Base-by-base conservation (phyloP, 2,329 filamentous ascomycete genomes). In the Xenosphaeropsis pyriputrescens region DNA sequence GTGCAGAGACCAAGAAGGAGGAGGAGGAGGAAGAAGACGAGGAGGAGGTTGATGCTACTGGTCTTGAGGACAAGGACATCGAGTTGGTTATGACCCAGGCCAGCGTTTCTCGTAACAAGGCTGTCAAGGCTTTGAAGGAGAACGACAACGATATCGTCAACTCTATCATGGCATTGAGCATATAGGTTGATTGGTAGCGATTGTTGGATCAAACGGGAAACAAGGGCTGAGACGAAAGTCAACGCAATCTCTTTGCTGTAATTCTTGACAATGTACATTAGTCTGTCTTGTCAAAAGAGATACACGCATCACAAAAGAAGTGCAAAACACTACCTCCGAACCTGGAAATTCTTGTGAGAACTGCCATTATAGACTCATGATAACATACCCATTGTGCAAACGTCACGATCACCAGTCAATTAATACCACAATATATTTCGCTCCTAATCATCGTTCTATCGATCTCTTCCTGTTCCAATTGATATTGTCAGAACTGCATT, bases 81-180 rank as follows among this genome's bases (percentile, higher is more conserved):
- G 91, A 98, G 67, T 76, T 98, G 42, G 91, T 98, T 63, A 95
- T 96, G 85, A 85, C 84, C 53, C 89, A 98, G 68, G 91, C 91
- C 54, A 91, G 72, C 56, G 93, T 98, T 55, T 94, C 85, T 53
- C 77, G 91, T 63, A 95, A 93, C 70, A 96, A 96, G 78, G 91
- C 91, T 44, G 77, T 98, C 70, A 98, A 96, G 70, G 91, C 93
- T 40, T 74, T 98, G 59, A 88, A 86, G 72, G 91, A 96, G 72
- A 98, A 98, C 61, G 89, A 96, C 68, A 95, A 96, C 58, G 91
- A 98, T 61, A 98, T 98, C 68, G 91, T 98, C 72, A 98, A 98
- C 75, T 95, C 91, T 54, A 98, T 98, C 70, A 98, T 98, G 91
- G 88, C 89, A 52, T 69, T 98, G 62, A 86, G 82, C 70, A 79